Base-by-base conservation (phyloP, 1,284 basidiomycete species). In the Golubevia sp. region DNA sequence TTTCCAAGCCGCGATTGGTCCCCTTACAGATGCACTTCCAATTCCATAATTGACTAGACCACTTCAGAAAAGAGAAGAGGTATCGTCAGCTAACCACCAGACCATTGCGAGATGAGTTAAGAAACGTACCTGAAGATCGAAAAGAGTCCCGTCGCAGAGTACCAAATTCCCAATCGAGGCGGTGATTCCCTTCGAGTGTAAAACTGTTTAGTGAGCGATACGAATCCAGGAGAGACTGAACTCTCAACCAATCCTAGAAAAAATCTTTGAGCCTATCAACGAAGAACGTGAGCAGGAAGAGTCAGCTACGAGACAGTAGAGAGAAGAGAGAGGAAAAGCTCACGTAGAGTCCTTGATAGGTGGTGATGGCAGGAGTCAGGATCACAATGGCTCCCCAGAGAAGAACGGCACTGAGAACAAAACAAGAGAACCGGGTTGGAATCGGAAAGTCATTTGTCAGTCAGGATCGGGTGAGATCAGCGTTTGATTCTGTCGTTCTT, bases 11-110 rank as follows among this genome's bases (percentile, higher is more conserved):
- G 84, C 77, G 11, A 85, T 67, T 6, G 82, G 62, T 0, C 84
- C 77, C 4, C 74, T 72, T 0, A 77, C 78, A 8, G 84, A 82
- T 0, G 85, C 80, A 38, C 68, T 75, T 15, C 81, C 86, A 2
- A 87, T 74, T 0, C 86, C 86, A 62, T 85, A 87, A 78, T 87
- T 87, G 71, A 87, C 79, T 20, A 86, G 71, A 7, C 86, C 85
- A 1, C 79, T 79, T 3, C 4, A 11, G 30, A 34, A 11, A 34
- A 34, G 11, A 11, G 11, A 34, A 34, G 30, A 34, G 30, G 11
- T 34, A 34, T n/a, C n/a, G n/a, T n/a, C n/a, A n/a, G n/a, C n/a
- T n/a, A n/a, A n/a, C n/a, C n/a, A n/a, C n/a, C n/a, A n/a, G n/a
- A n/a, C n/a, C n/a, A n/a, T n/a, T n/a, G n/a, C n/a, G n/a, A n/a